Evolutionary conservation across 371 early-diverging fungal genomes (phyloP), one percentile per base, ranked within the genome.

Genomic region (Syncephalastrum racemosum): DNA sequence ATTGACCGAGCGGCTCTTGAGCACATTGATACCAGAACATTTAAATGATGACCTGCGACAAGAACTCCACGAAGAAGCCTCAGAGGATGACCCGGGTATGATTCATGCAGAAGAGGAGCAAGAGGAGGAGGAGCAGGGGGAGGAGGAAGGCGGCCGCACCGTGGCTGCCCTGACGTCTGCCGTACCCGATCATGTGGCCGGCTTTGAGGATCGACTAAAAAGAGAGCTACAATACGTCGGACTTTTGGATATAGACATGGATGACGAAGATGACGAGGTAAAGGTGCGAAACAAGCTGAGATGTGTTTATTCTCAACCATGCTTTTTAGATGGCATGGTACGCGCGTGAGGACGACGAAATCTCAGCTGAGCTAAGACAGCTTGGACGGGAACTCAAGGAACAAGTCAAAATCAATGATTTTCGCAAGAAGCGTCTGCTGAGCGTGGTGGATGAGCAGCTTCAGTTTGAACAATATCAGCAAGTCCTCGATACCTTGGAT

Each of bases 401-500:
- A 18, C 90, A 88, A 63, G 78, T 82, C 18, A 60, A 70, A 19
- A 63, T 83, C 36, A 96, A 96, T 67, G 70, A 67, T 12, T 56
- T 53, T 49, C 80, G 93, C 52, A 92, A 90, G 61, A 79, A 76
- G 27, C 71, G 75, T 18, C 68, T 95, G 44, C 64, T 86, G 15
- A 75, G 87, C 8, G 74, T 88, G 2, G 92, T 91, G 2, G 79
- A 84, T 39, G 78, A 82, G 36, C 87, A 91, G 66, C 77, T 92
- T 46, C 94, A 89, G 3, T 92, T 79, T 66, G 95, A 96, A 62
- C 92, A 96, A 68, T 95, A 92, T 71, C 84, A 84, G 23, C 82
- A 85, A 45, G 88, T 96, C 6, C 73, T 96, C 56, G 95, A 95
- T 58, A 91, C 89, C 46, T 68, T 92, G 25, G 92, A 95, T 65